Evolutionary conservation across 257 asterid genomes (phyloP), one percentile per base, ranked within the genome.

Genomic region (Osmanthus fragrans): DNA sequence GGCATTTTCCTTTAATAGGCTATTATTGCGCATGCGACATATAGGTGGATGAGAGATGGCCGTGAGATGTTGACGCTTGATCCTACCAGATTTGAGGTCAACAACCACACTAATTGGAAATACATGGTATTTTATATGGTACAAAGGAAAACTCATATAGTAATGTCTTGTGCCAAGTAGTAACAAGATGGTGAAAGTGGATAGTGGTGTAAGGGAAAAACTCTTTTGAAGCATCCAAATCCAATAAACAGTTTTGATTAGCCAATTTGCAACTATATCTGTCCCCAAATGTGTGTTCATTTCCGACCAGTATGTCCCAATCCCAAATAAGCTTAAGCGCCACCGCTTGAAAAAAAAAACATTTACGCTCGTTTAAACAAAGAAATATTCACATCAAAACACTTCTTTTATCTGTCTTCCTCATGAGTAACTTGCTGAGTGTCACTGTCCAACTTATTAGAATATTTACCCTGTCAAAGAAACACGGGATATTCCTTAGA

Each of bases 381-480:
- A 36, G 10, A 36, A 36, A 1, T 7, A 36, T 36, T 36, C 39
- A 36, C 39, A 0, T 36, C 58, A 49, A 49, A 16, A 0, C 7
- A 16, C 58, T 49, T 16, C 5, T 13, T 16, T 13, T 10, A 93
- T 5, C 71, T 84, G 84, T 68, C 77, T 91, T 45, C 97, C 67
- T 89, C 97, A 40, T 90, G 97, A 73, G 80, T 88, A 87, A 86
- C 93, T 72, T 82, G 83, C 88, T 87, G 83, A 45, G 92, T 74
- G 51, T 88, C 80, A 56, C 39, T 34, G 39, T 34, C 56, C 94
- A 93, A 76, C 90, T 86, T 80, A 93, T 80, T 56, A 95, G 89
- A 78, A 95, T 85, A 73, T 95, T 95, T 54, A 97, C 98, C 98
- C 99, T 91, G 89, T 80, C 75, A 58, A 77, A 66, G 40, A 36